Base-by-base conservation (phyloP, 148 eudicot genomes). In the Simmondsia chinensis region DNA sequence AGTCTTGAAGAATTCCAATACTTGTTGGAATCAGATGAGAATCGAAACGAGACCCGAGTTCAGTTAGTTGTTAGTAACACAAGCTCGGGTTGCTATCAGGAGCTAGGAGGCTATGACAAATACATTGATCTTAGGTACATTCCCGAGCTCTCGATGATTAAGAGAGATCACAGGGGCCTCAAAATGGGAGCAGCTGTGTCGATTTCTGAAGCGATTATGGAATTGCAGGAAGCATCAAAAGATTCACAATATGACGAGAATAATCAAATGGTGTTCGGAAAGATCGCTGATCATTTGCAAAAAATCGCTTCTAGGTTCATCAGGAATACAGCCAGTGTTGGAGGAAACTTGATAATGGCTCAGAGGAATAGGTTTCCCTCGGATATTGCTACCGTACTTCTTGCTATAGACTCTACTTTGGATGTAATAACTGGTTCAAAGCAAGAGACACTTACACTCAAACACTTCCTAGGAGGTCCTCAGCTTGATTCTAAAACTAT, bases 291-390 rank as follows among this genome's bases (percentile, higher is more conserved):
- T 20, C 95, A 91, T 62, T 48, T 85, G 63, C 88, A 91, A 67
- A 85, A 85, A 66, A 55, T 91, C 58, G 95, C 94, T 31, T 59
- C 94, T 2, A 66, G 53, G 25, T 79, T 59, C 29, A 48, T 91
- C 18, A 58, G 95, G 58, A 91, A 91, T 55, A 74, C 85, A 33
- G 97, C 83, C 15, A 91, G 95, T 60, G 15, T 91, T 19, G 97
- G 95, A n/a, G 97, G 97, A 5, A 91, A 91, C 71, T 60, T 91
- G 48, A 71, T 82, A 4, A 91, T 91, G 95, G 93, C 97, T 17
- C 97, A 91, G 44, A 73, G 75, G 52, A 65, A 61, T 20, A 39
- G 60, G 33, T 91, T 91, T 64, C 95, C 97, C 42, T 91, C 97
- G 5, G 97, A 91, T 56, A 63, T 85, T 38, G 81, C 69, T 52